Evolutionary conservation across 495 filamentous ascomycete species (phyloP), one percentile per base, ranked within the genome.

Genomic region (Tuber indicum): DNA sequence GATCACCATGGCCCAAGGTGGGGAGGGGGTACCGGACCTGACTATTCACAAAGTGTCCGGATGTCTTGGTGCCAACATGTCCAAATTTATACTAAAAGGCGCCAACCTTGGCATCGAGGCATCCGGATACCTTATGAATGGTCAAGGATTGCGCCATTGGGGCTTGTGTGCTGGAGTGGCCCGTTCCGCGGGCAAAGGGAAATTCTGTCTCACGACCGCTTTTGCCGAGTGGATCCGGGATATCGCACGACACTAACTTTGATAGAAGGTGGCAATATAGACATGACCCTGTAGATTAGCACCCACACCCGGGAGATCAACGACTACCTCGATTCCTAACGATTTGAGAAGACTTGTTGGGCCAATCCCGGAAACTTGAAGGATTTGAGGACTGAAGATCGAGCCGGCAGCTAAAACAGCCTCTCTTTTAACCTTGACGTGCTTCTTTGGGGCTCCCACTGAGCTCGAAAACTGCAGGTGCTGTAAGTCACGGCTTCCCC

Each of bases 261-360:
- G 58, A 26, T 66, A 66, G 26, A 19, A 0, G 26, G 5, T 8
- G 14, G 6, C 3, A 36, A 36, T 17, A 19, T 71, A 72, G 77
- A 75, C 76, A 80, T 88, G 87, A 72, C 88, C 87, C 72, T 88
- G 87, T 32, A 88, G 82, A 73, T 88, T 87, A 43, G 86, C 84
- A 16, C 87, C 87, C 17, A 88, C 87, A 39, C 87, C 86, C 46
- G 87, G 86, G 32, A 88, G 84, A 75, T 88, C 86, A 46, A 84
- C 83, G 14, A 86, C 77, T 10, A 85, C 78, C 5, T 84, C 77
- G 75, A 88, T 86, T 10, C 84, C 85, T 12, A 86, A 81, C 17
- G 71, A 47, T 21, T 81, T 72, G 17, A 88, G 79, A 4, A 87
- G 83, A 36, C 82, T 79, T 74, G 83, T 85, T 0, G 85, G 85